These are phyloP conservation scores for Solanum peruvianum DNA, from an alignment of 257 asterid genomes.

Conservation along the genomic window DNA sequence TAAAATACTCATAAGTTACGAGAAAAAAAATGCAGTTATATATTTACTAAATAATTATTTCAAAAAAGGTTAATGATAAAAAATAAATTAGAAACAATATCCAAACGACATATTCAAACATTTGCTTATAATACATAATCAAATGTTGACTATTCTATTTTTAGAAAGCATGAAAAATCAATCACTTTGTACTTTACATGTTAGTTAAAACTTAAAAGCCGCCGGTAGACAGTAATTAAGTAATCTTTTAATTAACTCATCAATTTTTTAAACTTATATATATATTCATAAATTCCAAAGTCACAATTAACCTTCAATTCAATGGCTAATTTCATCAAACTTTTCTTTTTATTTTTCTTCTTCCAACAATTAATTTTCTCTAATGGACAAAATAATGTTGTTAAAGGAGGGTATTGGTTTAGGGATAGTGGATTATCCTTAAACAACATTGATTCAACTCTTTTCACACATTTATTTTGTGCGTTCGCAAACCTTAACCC, in stretches of 20 bases:
- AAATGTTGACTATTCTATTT: not conserved
- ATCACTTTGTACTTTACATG: not conserved
- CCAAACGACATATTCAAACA: not conserved
- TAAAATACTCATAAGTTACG: not conserved
- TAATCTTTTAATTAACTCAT: not conserved
- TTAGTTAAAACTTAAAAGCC: not conserved
- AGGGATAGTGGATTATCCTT: conserved; percentile 20
- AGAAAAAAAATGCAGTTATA: too few relatives aligned
- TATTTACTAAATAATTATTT: not conserved
- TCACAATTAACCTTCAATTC: not conserved
- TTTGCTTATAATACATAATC: not conserved
- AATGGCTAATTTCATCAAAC: conserved; percentile 19
- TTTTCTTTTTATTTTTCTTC: conserved; percentile 1
- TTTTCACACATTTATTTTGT: conserved; percentile 42
- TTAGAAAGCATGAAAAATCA: not conserved
- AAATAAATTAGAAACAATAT: too few relatives aligned
- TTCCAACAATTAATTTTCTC: conserved; percentile 7
- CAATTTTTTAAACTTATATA: not conserved
- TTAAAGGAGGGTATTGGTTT: conserved; percentile 42
- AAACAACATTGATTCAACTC: conserved; percentile 24
- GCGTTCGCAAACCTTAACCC: conserved; percentile 42
- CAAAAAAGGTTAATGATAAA: not conserved
- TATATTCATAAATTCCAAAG: not conserved
- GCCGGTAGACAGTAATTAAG: not conserved
- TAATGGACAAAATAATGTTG: conserved; percentile 12